A percentile compares a stretch with the other conserved stretches of the same genome.
Conservation (phyloP, 176 grass and related monocot species). For the Bothriochloa decipiens region DNA sequence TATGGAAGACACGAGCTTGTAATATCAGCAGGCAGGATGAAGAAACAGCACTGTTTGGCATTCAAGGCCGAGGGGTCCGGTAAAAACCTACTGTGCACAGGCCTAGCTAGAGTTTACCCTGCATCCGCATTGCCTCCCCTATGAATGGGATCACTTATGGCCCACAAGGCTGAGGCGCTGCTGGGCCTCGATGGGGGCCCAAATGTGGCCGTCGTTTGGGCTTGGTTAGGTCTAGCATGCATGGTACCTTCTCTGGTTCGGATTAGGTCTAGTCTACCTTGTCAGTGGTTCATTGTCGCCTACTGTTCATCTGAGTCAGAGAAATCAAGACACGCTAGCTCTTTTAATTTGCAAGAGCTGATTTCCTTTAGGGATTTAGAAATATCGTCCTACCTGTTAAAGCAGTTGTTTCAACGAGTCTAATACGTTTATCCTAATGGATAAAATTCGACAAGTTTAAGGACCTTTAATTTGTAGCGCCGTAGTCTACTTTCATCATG, state of each 20-base stretch:
- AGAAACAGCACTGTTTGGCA: slow-evolving; percentile 28
- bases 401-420: slow-evolving; percentile 1
- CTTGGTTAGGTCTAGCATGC: background rate
- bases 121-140: background rate
- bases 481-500: slow-evolving; percentile 5
- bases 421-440: background rate
- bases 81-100: background rate
- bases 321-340: slow-evolving; percentile 6
- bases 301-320: slow-evolving; percentile 34
- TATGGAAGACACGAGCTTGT: background rate
- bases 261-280: background rate
- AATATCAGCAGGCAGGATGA: background rate
- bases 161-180: slow-evolving; percentile 14
- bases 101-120: slow-evolving; percentile 10
- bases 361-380: background rate
- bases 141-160: background rate
- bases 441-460: slow-evolving; percentile 1
- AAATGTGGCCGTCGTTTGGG: slow-evolving; percentile 6
- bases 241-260: background rate
- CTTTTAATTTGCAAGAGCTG: background rate
- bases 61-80: slow-evolving; percentile 10
- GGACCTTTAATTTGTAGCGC: background rate
- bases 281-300: background rate
- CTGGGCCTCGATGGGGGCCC: slow-evolving; percentile 31
- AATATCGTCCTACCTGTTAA: background rate